These are phyloP conservation scores for Salix viminalis DNA, from an alignment of 345 rosid genomes.

Conservation along the genomic window DNA sequence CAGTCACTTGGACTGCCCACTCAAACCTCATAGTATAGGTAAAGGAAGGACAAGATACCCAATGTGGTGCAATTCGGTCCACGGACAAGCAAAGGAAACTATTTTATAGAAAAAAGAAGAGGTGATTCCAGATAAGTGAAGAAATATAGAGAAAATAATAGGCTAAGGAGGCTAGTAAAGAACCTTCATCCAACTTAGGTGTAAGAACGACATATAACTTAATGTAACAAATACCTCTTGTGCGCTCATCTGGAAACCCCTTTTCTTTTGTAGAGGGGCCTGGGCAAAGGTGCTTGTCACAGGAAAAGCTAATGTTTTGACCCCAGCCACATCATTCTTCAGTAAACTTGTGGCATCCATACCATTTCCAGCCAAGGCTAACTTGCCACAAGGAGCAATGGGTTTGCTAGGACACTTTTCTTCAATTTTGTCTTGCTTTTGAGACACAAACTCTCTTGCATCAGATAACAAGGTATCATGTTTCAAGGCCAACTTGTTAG, in stretches of 20 bases:
- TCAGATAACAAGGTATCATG: constrained; percentile 16
- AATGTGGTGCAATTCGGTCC: no score
- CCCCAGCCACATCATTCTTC: constrained; percentile 26
- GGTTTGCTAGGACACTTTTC: constrained; percentile 13
- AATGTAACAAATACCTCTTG: constrained; percentile 51
- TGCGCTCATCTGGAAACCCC: constrained; percentile 73
- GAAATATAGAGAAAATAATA: not conserved
- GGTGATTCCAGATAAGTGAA: not conserved
- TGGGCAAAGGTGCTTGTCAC: constrained; percentile 28
- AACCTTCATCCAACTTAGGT: not conserved
- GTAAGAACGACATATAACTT: not conserved
- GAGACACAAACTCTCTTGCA: constrained; percentile 24
- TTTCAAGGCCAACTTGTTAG: constrained; percentile 23
- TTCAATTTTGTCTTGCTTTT: constrained; percentile 29
- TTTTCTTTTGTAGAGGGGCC: constrained; percentile 35
- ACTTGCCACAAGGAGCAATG: constrained; percentile 25
- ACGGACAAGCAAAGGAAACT: no score
- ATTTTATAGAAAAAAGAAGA: not conserved
- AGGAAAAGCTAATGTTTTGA: constrained; percentile 27
- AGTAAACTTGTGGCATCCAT: constrained; percentile 22
- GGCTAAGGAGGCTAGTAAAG: not conserved
- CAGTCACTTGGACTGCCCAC: no score
- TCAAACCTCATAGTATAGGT: no score
- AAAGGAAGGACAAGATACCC: no score
- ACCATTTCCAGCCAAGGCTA: constrained; percentile 30